Evolutionary conservation across 2,329 filamentous ascomycete genomes (phyloP).

Genomic region (Aspergillus sp.): DNA sequence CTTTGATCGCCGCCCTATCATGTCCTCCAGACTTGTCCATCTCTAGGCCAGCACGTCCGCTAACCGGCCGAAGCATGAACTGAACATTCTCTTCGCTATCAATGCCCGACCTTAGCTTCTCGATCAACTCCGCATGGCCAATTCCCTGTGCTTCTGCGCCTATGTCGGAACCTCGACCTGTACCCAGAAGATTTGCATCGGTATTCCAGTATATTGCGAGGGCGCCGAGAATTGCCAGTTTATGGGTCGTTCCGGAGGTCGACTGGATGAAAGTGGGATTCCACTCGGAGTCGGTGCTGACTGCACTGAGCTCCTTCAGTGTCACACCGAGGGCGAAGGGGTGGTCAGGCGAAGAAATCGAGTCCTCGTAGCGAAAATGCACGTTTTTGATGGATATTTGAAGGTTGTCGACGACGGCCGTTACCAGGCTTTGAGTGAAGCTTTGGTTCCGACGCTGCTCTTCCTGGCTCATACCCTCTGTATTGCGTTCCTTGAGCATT

Average conservation of each 20-base stretch:
- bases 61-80: constrained; percentile 94
- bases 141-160: constrained; percentile 61
- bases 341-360: constrained; percentile 89
- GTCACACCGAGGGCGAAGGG: constrained; percentile 92
- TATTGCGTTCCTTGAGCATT: constrained; percentile 84
- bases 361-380: constrained; percentile 96
- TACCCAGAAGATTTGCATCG: constrained; percentile 79
- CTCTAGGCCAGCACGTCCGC: constrained; percentile 89
- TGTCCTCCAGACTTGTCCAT: constrained; percentile 87
- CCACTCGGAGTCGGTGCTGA: constrained; percentile 95
- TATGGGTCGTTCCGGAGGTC: constrained; percentile 79
- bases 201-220: constrained; percentile 98
- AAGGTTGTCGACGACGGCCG: constrained; percentile 96
- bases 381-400: constrained; percentile 99
- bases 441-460: constrained; percentile 98
- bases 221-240: constrained; percentile 85
- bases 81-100: constrained; percentile 77
- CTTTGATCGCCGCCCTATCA: constrained; percentile 82
- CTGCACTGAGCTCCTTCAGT: constrained; percentile 92
- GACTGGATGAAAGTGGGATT: constrained; percentile 94
- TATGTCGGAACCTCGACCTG: constrained; percentile 71
- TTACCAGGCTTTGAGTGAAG: constrained; percentile 91
- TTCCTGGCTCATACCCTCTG: constrained; percentile 90
- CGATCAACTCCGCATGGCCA: constrained; percentile 72
- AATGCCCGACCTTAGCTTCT: constrained; percentile 77